Conservation (phyloP, 768 basidiomycete genomes). For the Trametes cinnabarina region DNA sequence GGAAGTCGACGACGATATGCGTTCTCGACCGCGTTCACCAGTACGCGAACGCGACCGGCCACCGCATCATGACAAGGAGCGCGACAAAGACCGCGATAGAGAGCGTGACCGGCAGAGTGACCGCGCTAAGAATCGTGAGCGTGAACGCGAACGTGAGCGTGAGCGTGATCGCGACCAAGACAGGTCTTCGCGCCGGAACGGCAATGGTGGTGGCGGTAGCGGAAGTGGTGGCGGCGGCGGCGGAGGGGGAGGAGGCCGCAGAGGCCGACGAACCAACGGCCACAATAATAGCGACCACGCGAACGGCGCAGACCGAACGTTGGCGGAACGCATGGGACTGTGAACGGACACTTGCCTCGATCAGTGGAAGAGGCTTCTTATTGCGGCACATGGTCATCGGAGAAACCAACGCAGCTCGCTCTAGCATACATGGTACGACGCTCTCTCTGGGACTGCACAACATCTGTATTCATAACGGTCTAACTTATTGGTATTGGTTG, state of each 20-base stretch:
- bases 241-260: constrained; percentile 35
- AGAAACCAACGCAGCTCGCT: constrained; percentile 9
- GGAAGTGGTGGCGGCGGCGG: constrained; percentile 35
- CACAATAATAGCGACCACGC: constrained; percentile 28
- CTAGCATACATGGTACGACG: constrained; percentile 30
- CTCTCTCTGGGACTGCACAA: constrained; percentile 15
- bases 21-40: constrained; percentile 43
- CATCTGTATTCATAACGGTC: constrained; percentile 14
- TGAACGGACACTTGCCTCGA: constrained; percentile 64
- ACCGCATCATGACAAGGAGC: constrained; percentile 34
- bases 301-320: constrained; percentile 65
- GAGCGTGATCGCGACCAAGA: constrained; percentile 35
- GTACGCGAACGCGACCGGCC: constrained; percentile 34
- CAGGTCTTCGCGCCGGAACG: constrained; percentile 41
- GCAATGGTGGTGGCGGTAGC: constrained; percentile 39
- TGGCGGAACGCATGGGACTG: constrained; percentile 82
- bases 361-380: constrained; percentile 14
- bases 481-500: constrained; percentile 23
- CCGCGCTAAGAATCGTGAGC: constrained; percentile 35
- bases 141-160: constrained; percentile 36
- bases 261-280: constrained; percentile 20
- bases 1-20: constrained; percentile 55
- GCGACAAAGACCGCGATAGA: constrained; percentile 29
- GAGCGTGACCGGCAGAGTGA: constrained; percentile 35
- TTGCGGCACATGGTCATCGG: constrained; percentile 2